Base-by-base conservation (phyloP, 2,329 filamentous ascomycete genomes). In the Talaromyces sp. region DNA sequence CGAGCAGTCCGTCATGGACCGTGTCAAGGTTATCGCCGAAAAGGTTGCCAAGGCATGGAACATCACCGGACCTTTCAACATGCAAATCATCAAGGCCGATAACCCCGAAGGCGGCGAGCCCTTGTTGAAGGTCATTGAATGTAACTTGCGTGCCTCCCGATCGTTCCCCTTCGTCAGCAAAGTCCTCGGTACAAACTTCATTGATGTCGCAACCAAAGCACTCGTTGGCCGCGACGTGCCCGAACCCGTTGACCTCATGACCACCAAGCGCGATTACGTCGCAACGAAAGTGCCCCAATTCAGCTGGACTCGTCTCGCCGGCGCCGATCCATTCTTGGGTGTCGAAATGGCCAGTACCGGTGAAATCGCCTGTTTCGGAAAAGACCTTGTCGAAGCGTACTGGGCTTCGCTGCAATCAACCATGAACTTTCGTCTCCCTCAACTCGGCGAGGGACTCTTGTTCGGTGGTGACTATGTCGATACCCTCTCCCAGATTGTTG, bases 91-190 rank as follows among this genome's bases (percentile, higher is more conserved):
- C 83, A 96, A 96, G 80, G 91, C 89, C 36, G 82, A 89, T 11
- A 80, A 88, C 68, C 84, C 88, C 33, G 86, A 89, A 60, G 89
- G 89, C 59, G 87, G 87, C 57, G 83, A 88, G 69, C 84, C 89
- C 35, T 81, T 84, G 28, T 84, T 97, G 64, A 97, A 97, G 82
- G 93, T 97, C 69, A 97, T 97, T 63, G 93, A 97, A 78, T 97
- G 93, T 81, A 97, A 97, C 76, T 86, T 97, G 62, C 93, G 93
- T 74, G 94, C 93, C 58, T 97, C 93, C 60, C 91, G 93, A 63
- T 97, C 93, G 1, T 97, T 97, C 86, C 93, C 94, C 71, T 97
- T 97, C 76, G 91, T 96, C 73, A 93, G 88, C 84, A 97, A 97
- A 81, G 92, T 97, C 41, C 86, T 97, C 57, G 93, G 93, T 63